These are phyloP conservation scores for Chrysoporthe puriensis DNA, from an alignment of 2,329 filamentous ascomycete species.

Conservation along the genomic window DNA sequence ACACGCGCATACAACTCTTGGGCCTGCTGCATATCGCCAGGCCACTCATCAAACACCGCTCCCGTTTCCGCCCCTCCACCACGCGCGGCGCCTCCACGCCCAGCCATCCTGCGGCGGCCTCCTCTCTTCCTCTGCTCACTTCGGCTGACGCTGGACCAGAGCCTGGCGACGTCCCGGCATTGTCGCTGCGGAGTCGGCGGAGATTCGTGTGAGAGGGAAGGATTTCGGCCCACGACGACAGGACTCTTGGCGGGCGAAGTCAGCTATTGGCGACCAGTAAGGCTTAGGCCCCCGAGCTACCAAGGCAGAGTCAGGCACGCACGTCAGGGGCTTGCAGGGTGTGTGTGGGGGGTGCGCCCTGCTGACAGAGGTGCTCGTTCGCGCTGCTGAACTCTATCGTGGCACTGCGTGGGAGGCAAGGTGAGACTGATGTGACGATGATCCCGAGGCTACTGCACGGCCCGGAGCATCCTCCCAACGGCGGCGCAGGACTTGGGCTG, in stretches of 20 bases:
- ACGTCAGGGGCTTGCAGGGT: no score
- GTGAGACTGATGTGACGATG: conserved; percentile 4
- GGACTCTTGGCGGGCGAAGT: not conserved
- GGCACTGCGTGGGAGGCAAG: not conserved
- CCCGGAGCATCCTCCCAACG: conserved; percentile 1
- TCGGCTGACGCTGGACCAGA: not conserved
- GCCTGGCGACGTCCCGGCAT: conserved; percentile 1
- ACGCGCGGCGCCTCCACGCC: not conserved
- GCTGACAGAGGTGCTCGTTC: no score
- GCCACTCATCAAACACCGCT: not conserved
- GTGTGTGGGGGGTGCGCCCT: no score
- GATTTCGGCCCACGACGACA: not conserved
- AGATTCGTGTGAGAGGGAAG: not conserved
- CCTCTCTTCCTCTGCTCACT: not conserved
- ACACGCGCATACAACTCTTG: conserved; percentile 18
- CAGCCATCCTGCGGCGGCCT: not conserved
- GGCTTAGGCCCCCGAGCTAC: no score
- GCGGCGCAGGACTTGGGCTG: not conserved
- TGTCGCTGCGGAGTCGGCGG: not conserved
- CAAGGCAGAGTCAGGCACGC: no score
- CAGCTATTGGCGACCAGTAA: not conserved
- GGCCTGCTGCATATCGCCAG: not conserved
- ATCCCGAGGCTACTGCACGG: conserved; percentile 10
- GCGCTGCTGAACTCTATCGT: not conserved
- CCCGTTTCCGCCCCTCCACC: conserved; percentile 12